phyloP scores from a whole-genome alignment of 805 yeast genomes.

The Ogataea saltuana region DNA sequence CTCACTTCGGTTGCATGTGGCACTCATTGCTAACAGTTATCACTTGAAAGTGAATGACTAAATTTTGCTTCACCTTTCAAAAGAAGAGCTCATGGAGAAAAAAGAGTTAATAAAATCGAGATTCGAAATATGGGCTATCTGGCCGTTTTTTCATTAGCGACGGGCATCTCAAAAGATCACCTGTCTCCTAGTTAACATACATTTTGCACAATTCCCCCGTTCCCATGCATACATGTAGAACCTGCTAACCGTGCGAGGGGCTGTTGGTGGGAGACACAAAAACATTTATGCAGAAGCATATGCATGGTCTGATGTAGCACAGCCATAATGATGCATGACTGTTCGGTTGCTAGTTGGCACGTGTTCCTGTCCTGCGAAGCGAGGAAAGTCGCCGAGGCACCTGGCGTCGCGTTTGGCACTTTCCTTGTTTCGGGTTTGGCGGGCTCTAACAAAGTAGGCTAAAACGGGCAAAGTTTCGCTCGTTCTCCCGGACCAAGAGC shows the following conservation, averaged over 20 bases:
- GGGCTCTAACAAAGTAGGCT: too few species aligned
- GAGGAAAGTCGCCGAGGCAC: too few species aligned
- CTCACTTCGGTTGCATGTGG: slow-evolving; percentile 8
- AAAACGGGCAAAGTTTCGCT: too few species aligned
- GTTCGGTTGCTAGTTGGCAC: background rate
- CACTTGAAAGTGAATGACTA: too few species aligned
- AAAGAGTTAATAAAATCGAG: background rate
- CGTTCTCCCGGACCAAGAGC: too few species aligned
- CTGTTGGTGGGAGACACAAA: background rate
- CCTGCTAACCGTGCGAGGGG: background rate
- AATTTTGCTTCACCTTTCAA: too few species aligned
- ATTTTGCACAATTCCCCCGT: slow-evolving; percentile 5
- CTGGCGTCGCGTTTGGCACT: too few species aligned
- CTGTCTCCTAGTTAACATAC: background rate
- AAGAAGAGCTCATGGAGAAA: too few species aligned
- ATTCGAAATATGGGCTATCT: slow-evolving; percentile 6
- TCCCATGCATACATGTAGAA: slow-evolving; percentile 3
- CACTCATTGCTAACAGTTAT: slow-evolving; percentile 4
- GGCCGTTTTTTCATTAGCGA: slow-evolving; percentile 4
- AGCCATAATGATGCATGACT: background rate
- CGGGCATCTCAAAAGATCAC: background rate
- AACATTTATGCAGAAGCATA: background rate
- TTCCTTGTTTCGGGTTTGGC: too few species aligned
- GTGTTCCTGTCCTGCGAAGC: too few species aligned
- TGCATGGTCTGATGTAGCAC: slow-evolving; percentile 1